These are phyloP conservation scores for Mortierella alpina DNA, from an alignment of 192 early-diverging fungal genomes.

Conservation along the genomic window DNA sequence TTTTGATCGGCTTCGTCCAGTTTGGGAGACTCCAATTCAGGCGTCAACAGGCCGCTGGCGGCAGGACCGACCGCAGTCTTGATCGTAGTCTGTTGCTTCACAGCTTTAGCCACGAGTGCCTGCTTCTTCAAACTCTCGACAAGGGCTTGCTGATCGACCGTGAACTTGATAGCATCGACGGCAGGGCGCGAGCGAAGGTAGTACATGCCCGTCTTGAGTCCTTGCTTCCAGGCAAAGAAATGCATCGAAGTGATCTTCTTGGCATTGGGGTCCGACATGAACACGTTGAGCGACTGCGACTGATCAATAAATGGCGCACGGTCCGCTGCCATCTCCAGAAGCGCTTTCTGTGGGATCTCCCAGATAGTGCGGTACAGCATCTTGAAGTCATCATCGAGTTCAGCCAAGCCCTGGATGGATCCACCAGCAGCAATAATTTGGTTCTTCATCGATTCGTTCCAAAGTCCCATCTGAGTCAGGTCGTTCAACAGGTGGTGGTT, in stretches of 20 bases:
- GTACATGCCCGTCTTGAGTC: conserved; percentile 99
- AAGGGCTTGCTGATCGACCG: conserved; percentile 84
- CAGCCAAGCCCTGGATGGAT: conserved; percentile 80
- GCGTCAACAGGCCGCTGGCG: conserved; percentile 42
- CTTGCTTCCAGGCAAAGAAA: conserved; percentile 97
- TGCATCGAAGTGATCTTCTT: conserved; percentile 97
- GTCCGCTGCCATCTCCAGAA: conserved; percentile 96
- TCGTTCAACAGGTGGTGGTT: conserved; percentile 95
- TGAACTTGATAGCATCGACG: conserved; percentile 97
- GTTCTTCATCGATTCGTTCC: conserved; percentile 95
- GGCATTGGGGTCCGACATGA: conserved; percentile 89
- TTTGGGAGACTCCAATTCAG: conserved; percentile 52
- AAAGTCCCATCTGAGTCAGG: conserved; percentile 88
- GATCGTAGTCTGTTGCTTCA: conserved; percentile 40
- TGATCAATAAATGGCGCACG: conserved; percentile 97
- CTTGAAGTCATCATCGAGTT: conserved; percentile 87
- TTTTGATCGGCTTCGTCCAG: conserved; percentile 56
- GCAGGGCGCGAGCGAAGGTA: conserved; percentile 93
- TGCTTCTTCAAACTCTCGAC: conserved; percentile 63
- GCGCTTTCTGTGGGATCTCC: conserved; percentile 90
- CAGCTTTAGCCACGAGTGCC: conserved; percentile 41
- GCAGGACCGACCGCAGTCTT: conserved; percentile 5
- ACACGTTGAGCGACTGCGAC: conserved; percentile 94
- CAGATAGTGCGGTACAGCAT: conserved; percentile 95
- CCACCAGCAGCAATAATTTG: conserved; percentile 94